Conservation (phyloP, 139 green algal species). For the Gonium pectorale region DNA sequence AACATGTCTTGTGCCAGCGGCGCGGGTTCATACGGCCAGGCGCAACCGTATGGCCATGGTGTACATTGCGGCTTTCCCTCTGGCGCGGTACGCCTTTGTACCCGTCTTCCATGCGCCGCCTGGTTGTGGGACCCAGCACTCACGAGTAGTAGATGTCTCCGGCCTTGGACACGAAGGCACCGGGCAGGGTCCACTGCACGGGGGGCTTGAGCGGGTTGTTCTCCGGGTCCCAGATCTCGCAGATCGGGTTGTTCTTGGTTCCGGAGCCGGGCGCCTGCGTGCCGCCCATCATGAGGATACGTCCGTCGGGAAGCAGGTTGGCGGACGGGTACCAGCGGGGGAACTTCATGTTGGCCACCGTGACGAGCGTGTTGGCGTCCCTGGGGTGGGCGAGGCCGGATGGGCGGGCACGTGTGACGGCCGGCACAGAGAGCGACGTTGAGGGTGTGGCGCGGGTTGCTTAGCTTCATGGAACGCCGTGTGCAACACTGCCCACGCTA, state of each 20-base stretch:
- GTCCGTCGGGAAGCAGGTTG: constrained; percentile 37
- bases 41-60: no score
- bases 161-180: not conserved
- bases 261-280: constrained; percentile 43
- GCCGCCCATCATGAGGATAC: constrained; percentile 40
- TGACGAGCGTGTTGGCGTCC: constrained; percentile 1
- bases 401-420: not conserved
- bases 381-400: not conserved
- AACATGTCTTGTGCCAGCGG: no score
- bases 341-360: constrained; percentile 16
- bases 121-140: no score
- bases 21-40: no score
- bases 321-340: constrained; percentile 51
- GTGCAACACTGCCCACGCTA: no score
- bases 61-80: no score
- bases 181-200: constrained; percentile 10
- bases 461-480: no score
- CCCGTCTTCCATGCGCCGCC: no score
- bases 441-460: no score
- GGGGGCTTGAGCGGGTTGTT: not conserved
- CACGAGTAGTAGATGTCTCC: constrained; percentile 44
- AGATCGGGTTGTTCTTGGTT: constrained; percentile 48
- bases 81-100: no score
- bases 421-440: not conserved
- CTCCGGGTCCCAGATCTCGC: constrained; percentile 53